Base-by-base conservation (phyloP, 495 filamentous ascomycete species). In the Penicillium flavigenum region DNA sequence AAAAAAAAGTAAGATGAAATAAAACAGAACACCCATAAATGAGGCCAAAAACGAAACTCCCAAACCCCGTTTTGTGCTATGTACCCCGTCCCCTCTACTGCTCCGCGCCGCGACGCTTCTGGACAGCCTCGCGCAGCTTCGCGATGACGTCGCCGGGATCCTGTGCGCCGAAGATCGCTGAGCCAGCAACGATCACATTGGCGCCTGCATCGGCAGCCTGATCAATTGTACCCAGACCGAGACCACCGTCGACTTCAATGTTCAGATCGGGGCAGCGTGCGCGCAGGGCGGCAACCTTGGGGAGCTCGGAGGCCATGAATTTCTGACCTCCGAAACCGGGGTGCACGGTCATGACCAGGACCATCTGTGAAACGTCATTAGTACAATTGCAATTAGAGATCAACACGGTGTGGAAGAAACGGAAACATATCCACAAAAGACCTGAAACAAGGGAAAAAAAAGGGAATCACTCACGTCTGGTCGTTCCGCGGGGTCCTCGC, bases 171-270 rank as follows among this genome's bases (percentile, higher is more conserved):
- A 98, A 98, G 41, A 98, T 88, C 4, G 94, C 95, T 61, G 89
- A 94, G n/a, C 94, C 94, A 8, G 94, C 95, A 34, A 98, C 94
- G 65, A 98, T 98, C 50, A 98, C 94, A 65, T 98, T 98, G 36
- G 94, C 94, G 12, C 94, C 94, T 0, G 94, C 94, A 51, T 96
- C 92, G 0, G 95, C 95, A 5, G 93, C 95, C 71, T 90, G 87
- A 66, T 95, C 93, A 64, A 98, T 91, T 2, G 95, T 98, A 50
- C 87, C 86, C 46, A 89, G 80, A 3, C 90, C 90, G 34, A 98
- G 67, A 7, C 94, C 94, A 41, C 94, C 94, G 71, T 98, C 94
- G 27, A 98, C 94, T 72, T 98, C 94, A 64, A 98, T 98, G 76
- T 96, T 91, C 46, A 98, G 73, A 5, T 93, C 81, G 5, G 94